These are phyloP conservation scores for Hymenoscyphus infarciens DNA, from an alignment of 2,329 filamentous ascomycete species.

Conservation along the genomic window DNA sequence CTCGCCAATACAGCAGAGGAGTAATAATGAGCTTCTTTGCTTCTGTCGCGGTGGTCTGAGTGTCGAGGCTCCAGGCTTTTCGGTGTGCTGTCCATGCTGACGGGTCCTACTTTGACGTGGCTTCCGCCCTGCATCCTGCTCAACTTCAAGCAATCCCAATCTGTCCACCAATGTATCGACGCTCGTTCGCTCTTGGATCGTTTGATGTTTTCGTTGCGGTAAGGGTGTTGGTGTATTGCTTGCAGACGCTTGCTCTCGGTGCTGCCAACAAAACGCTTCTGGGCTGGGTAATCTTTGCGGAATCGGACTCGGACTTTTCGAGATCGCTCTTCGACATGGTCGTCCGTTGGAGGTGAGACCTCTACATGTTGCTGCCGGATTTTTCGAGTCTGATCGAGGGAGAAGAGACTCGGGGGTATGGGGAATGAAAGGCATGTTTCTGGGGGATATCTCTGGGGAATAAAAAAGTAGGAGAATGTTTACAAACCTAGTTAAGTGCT, in stretches of 20 bases:
- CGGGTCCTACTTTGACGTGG: constrained; percentile 26
- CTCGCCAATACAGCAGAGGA: constrained; percentile 30
- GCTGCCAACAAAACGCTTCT: constrained; percentile 80
- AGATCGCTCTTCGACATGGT: constrained; percentile 73
- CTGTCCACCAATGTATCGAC: constrained; percentile 83
- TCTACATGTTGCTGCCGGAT: constrained; percentile 79
- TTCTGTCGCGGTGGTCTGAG: constrained; percentile 14
- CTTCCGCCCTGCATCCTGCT: constrained; percentile 36
- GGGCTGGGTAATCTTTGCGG: constrained; percentile 27
- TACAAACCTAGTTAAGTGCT: constrained; percentile 21
- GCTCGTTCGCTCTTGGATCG: constrained; percentile 65
- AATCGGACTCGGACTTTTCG: constrained; percentile 38
- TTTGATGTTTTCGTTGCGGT: constrained; percentile 40
- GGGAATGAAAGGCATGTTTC: constrained; percentile 59
- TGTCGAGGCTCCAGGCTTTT: constrained; percentile 10
- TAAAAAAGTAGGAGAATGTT: constrained; percentile 15
- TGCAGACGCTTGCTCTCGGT: constrained; percentile 71
- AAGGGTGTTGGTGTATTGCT: constrained; percentile 35
- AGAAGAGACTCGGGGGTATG: constrained; percentile 80
- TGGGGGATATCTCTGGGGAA: constrained; percentile 13
- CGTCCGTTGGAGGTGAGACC: constrained; percentile 81
- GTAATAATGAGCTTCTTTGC: constrained; percentile 22
- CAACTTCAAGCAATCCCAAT: constrained; percentile 68
- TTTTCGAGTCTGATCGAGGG: constrained; percentile 77
- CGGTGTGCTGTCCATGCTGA: constrained; percentile 11